Base-by-base conservation (phyloP, 768 basidiomycete species). In the Suillus lakei region DNA sequence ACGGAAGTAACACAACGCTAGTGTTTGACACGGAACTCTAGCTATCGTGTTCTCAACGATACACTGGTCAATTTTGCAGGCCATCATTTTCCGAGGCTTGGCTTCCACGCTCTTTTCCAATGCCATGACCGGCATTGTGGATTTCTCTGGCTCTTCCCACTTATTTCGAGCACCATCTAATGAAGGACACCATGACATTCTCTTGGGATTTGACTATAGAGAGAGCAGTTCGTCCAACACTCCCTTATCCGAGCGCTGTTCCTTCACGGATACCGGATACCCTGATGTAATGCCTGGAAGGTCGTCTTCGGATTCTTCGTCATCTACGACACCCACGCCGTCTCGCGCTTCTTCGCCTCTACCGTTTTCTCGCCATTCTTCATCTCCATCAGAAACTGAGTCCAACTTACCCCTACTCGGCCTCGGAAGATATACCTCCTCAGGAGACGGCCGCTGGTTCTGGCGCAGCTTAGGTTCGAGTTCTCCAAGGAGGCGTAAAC, bases 311-410 rank as follows among this genome's bases (percentile, higher is more conserved):
- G 72, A 73, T 46, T 71, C 76, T 64, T 59, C 70, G 34, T 55
- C 71, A 23, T 69, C 79, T 38, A 78, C 82, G 16, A 84, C 88
- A 1, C 87, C 90, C n/a, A 66, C 85, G 16, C 85, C 84, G n/a
- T 90, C 91, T 10, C 86, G 89, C 58, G 79, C 86, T 15, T 70
- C 81, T 16, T 91, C 91, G 0, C 91, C 90, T 8, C 85, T 86
- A 43, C 82, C 84, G 60, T 85, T 86, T 68, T 82, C 84, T 71
- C 79, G 78, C 26, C 79, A 86, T 41, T 85, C 86, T 7, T 84
- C 86, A 38, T 87, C 84, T 69, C 77, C 81, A 21, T 88, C 87
- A 28, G 89, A 91, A 68, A 83, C 83, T 68, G 91, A 91, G 70
- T 81, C 84, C 54, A 78, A 77, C 44, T 79, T 85, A 60, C 81